Evolutionary conservation across 73 alveolate genomes (phyloP).

Genomic region (Paramecium tetraurelia): DNA sequence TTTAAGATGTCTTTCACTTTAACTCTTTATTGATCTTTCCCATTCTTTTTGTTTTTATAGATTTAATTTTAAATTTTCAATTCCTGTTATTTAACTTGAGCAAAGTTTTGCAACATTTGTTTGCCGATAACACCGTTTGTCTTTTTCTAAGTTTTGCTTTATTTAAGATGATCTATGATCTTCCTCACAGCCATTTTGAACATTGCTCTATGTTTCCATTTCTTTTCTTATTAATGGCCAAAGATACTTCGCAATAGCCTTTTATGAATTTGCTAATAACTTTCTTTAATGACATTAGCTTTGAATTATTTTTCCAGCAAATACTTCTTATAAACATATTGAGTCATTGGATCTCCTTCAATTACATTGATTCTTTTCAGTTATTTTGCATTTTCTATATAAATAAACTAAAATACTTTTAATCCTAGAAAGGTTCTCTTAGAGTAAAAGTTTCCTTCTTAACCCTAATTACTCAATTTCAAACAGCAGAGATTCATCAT

Average conservation of each 20-base stretch:
- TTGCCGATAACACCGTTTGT: background rate
- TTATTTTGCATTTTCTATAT: background rate
- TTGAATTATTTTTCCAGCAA: background rate
- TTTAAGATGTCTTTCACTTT: background rate
- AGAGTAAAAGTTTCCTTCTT: background rate
- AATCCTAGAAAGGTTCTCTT: background rate
- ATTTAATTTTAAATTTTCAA: background rate
- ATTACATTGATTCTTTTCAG: background rate
- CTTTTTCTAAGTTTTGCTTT: background rate
- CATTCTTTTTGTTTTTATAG: background rate
- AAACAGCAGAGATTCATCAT: background rate
- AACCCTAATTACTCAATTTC: constrained; percentile 26
- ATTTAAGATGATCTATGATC: background rate
- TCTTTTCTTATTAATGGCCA: background rate
- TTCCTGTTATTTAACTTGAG: background rate
- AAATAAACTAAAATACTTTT: background rate
- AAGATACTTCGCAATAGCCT: background rate
- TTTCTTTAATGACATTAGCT: background rate
- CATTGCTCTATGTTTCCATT: background rate
- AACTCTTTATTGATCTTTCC: background rate
- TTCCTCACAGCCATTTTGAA: constrained; percentile 39
- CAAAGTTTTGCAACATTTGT: background rate
- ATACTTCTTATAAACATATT: background rate
- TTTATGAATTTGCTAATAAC: background rate
- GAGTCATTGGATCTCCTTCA: background rate